Conservation (phyloP, 345 rosid species). For the Sisymbrium irio region DNA sequence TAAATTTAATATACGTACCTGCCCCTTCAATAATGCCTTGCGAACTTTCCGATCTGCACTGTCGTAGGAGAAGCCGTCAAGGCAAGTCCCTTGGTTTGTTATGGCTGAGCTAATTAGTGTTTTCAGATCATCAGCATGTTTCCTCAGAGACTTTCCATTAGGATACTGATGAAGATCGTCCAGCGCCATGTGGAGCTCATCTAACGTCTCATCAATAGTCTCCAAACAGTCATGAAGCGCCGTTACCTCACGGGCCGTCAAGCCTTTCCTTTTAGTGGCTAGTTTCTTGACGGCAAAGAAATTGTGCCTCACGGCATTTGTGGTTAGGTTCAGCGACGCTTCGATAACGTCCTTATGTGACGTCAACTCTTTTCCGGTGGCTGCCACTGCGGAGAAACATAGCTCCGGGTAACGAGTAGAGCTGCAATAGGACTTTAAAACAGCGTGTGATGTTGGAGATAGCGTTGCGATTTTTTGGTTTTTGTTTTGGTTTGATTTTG, state of each 20-base stretch:
- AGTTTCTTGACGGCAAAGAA: constrained; percentile 36
- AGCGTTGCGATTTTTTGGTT: constrained; percentile 9
- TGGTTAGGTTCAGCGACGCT: constrained; percentile 41
- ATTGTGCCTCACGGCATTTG: constrained; percentile 35
- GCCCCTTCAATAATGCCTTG: constrained; percentile 38
- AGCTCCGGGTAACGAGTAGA: constrained; percentile 52
- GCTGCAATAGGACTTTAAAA: constrained; percentile 49
- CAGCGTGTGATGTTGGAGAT: constrained; percentile 26
- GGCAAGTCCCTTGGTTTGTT: constrained; percentile 72
- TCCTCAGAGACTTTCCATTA: constrained; percentile 42
- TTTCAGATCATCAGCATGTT: constrained; percentile 75
- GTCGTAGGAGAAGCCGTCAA: constrained; percentile 79
- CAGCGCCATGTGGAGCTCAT: constrained; percentile 55
- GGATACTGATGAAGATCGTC: constrained; percentile 63
- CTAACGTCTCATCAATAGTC: constrained; percentile 72
- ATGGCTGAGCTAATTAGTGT: constrained; percentile 84
- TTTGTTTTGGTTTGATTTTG: constrained; percentile 9
- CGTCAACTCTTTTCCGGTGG: constrained; percentile 15
- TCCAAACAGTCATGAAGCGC: constrained; percentile 85
- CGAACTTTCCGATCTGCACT: constrained; percentile 52
- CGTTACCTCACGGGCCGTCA: constrained; percentile 52
- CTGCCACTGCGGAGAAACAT: constrained; percentile 52
- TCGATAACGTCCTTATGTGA: constrained; percentile 45
- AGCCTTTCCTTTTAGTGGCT: constrained; percentile 9
- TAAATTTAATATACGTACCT: constrained; percentile 19